Evolutionary conservation across 2,329 filamentous ascomycete genomes (phyloP).

Genomic region (Neofusicoccum sp.): DNA sequence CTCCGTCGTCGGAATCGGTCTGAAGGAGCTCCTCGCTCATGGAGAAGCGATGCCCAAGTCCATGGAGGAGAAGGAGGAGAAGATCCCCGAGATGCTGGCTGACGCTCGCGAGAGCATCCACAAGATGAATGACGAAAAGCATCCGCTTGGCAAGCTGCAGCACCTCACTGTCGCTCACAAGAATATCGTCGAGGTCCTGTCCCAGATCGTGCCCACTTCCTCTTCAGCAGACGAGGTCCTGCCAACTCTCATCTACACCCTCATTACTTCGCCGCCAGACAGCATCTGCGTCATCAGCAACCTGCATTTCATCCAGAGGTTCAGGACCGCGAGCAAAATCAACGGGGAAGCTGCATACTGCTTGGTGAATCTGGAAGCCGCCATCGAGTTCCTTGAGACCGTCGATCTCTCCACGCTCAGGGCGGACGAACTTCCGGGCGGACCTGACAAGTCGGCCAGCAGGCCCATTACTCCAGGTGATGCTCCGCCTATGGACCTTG

Average conservation of each 20-base stretch:
- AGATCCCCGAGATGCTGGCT: constrained; percentile 73
- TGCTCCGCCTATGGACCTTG: constrained; percentile 44
- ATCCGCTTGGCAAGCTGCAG: constrained; percentile 88
- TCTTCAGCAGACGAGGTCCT: constrained; percentile 97
- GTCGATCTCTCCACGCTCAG: constrained; percentile 90
- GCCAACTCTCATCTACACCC: constrained; percentile 92
- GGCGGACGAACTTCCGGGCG: constrained; percentile 73
- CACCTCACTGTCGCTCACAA: constrained; percentile 88
- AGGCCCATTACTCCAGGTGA: constrained; percentile 51
- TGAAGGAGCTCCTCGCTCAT: constrained; percentile 72
- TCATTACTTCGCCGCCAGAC: constrained; percentile 88
- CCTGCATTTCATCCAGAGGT: constrained; percentile 89
- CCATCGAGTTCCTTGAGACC: constrained; percentile 91
- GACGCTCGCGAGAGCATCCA: constrained; percentile 68
- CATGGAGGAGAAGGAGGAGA: constrained; percentile 55
- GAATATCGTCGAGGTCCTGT: constrained; percentile 86
- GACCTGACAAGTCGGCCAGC: constrained; percentile 60
- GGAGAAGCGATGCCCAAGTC: constrained; percentile 61
- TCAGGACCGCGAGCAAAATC: constrained; percentile 81
- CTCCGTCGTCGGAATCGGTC: constrained; percentile 85
- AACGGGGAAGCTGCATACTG: constrained; percentile 96
- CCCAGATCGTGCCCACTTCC: constrained; percentile 65
- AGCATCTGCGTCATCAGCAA: constrained; percentile 91
- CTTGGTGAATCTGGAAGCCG: constrained; percentile 91
- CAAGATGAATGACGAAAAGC: constrained; percentile 83